Evolutionary conservation across 83 land plant genomes (phyloP), one percentile per base, ranked within the genome.

Genomic region (Picea mariana): DNA sequence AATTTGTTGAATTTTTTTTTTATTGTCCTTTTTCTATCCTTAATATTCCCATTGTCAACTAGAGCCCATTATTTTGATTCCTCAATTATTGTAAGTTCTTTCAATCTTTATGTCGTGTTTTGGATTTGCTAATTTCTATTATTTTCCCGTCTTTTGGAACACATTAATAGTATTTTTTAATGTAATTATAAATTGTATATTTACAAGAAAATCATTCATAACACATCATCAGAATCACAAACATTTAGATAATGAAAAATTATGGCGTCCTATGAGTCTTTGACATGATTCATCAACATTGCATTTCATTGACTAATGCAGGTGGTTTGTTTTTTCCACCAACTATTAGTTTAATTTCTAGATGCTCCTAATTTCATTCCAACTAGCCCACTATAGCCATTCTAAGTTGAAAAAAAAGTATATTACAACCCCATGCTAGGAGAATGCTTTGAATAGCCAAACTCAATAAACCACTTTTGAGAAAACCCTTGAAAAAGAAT

Each of bases 181-280:
- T 7, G 11, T 47, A 47, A 47, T 47, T 47, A 47, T 9, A 47
- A 47, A 8, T 47, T 47, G 52, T 9, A 1, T 64, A 0, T 64
- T 11, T 84, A 18, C 81, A 95, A 95, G 99, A 92, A 96, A 81
- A 97, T 93, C 59, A 97, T 95, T 79, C 99, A 91, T 0, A 27
- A 97, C 99, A 9, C 99, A 97, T 77, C 99, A 97, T 86, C 95
- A 93, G 82, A 97, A 97, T 84, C 99, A 97, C 75, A 96, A 98
- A 1, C 93, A 97, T 71, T 92, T 92, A 23, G 99, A 97, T 83
- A 89, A 97, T 15, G 99, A 95, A 75, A 96, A 97, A 83, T 95
- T 98, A 13, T 97, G 99, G 99, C 91, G 92, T 79, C 99, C 98
- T 15, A 92, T 95, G 79, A 84, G 83, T 84, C 40, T 24, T 59